These are phyloP conservation scores for Penicillium fuscoglaucum DNA, from an alignment of 2,329 filamentous ascomycete species.

Conservation along the genomic window DNA sequence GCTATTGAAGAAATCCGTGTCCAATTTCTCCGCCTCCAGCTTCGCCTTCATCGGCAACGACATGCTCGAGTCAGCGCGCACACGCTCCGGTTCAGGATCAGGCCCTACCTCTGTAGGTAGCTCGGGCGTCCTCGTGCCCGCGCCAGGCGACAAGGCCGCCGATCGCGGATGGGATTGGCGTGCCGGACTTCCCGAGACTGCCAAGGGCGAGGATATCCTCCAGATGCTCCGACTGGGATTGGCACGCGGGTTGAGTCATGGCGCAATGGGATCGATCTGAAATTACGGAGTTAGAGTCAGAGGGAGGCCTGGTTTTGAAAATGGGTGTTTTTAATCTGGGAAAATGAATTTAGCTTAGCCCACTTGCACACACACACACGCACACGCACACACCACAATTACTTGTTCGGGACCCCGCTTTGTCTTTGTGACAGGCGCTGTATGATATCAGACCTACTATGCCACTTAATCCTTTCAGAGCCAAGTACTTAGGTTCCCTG, in stretches of 20 bases:
- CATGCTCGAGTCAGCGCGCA: slow-evolving; percentile 57
- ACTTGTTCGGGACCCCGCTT: background rate
- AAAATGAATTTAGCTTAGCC: slow-evolving; percentile 3
- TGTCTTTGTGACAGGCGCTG: background rate
- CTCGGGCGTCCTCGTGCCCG: slow-evolving; percentile 51
- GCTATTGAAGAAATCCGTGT: slow-evolving; percentile 65
- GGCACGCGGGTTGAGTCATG: slow-evolving; percentile 64
- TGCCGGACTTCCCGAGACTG: slow-evolving; percentile 56
- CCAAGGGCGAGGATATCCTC: slow-evolving; percentile 69
- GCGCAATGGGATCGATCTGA: slow-evolving; percentile 1
- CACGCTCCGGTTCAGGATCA: slow-evolving; percentile 35
- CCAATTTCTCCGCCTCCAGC: slow-evolving; percentile 55
- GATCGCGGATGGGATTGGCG: slow-evolving; percentile 74
- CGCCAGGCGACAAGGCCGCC: slow-evolving; percentile 32
- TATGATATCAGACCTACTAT: slow-evolving; percentile 1
- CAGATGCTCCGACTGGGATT: slow-evolving; percentile 69
- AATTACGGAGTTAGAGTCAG: background rate
- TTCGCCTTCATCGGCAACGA: slow-evolving; percentile 73
- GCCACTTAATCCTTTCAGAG: background rate
- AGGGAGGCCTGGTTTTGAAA: slow-evolving; percentile 1
- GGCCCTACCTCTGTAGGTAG: slow-evolving; percentile 52
- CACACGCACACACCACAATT: background rate
- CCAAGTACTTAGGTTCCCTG: background rate
- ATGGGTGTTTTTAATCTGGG: background rate
- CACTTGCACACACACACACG: background rate